phyloP scores from a whole-genome alignment of 805 yeast species.

The Ogataea sp. region DNA sequence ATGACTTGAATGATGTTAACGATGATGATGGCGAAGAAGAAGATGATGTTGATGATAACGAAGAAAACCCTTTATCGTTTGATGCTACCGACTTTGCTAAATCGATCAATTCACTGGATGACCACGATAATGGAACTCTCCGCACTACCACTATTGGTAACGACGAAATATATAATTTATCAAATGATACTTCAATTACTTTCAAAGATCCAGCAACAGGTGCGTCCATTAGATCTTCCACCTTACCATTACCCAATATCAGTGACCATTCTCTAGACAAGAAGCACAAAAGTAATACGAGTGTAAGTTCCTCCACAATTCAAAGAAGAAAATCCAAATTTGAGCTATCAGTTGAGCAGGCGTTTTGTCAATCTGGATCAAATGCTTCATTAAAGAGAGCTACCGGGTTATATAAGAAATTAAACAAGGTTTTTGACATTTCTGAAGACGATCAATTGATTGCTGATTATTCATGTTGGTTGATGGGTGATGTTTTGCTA shows the following conservation, averaged over 20 bases:
- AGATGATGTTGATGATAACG: constrained; percentile 11
- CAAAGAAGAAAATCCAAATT: constrained; percentile 17
- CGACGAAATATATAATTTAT: background rate
- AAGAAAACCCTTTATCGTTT: no score
- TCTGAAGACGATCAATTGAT: constrained; percentile 46
- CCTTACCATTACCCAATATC: no score
- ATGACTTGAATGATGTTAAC: background rate
- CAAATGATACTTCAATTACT: background rate
- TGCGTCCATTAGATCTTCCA: background rate
- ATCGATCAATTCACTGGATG: constrained; percentile 1
- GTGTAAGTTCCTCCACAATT: constrained; percentile 7
- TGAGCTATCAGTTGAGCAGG: constrained; percentile 24
- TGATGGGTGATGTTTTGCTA: constrained; percentile 69
- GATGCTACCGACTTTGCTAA: constrained; percentile 5
- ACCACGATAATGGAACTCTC: constrained; percentile 4
- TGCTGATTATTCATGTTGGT: constrained; percentile 70
- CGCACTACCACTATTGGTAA: background rate
- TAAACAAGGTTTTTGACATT: constrained; percentile 34
- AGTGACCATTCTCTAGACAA: no score
- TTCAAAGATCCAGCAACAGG: background rate
- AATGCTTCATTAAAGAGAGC: constrained; percentile 21
- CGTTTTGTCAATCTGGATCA: constrained; percentile 11
- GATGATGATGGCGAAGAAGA: constrained; percentile 2
- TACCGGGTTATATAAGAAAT: constrained; percentile 25
- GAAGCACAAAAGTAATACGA: no score